Evolutionary conservation across 78 protist species (phyloP).

Genomic region (Dictyostelium firmibasis): DNA sequence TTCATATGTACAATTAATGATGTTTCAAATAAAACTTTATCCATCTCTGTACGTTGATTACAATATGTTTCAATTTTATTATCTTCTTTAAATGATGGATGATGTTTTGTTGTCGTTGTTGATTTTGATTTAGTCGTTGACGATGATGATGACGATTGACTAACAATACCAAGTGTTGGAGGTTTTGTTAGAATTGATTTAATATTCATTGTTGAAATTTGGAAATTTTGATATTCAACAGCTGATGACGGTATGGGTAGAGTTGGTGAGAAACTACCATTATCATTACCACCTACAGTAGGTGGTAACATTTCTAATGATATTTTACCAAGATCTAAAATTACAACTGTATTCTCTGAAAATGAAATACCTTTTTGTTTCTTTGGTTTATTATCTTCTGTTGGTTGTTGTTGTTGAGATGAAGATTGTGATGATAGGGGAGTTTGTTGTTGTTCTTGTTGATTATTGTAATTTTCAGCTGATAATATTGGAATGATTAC

Average conservation of each 20-base stretch:
- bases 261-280: background rate
- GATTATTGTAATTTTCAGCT: background rate
- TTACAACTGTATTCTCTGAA: slow-evolving; percentile 17
- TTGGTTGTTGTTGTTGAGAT: background rate
- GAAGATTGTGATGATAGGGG: background rate
- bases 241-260: background rate
- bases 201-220: slow-evolving; percentile 16
- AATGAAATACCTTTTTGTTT: background rate
- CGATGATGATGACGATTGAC: background rate
- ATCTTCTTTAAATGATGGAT: background rate
- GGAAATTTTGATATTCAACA: slow-evolving; percentile 9
- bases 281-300: background rate
- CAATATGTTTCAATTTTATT: slow-evolving; percentile 5
- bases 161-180: background rate
- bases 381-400: background rate
- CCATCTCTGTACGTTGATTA: background rate
- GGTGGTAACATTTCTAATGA: slow-evolving; percentile 15
- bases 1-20: slow-evolving; percentile 26
- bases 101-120: background rate
- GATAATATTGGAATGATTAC: slow-evolving; percentile 24
- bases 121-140: background rate
- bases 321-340: slow-evolving; percentile 50
- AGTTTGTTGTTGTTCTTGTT: background rate
- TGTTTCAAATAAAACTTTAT: slow-evolving; percentile 34
- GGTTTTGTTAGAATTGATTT: slow-evolving; percentile 21